Conservation (phyloP, 371 early-diverging fungal species). For the Mortierella sp. region DNA sequence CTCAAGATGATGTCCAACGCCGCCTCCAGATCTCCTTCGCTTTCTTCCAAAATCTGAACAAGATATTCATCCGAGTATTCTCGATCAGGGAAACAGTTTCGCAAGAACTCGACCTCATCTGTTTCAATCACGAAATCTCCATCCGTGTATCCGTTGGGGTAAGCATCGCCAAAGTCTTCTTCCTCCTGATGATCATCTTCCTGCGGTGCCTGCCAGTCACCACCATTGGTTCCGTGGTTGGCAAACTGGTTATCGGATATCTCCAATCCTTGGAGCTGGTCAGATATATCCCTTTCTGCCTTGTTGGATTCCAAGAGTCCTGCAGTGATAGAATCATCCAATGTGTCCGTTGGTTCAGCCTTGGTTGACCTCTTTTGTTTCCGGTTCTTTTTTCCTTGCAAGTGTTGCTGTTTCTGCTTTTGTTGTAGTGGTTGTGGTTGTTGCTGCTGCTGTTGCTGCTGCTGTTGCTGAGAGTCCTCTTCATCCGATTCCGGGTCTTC, state of each 20-base stretch:
- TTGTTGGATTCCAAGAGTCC: neutral
- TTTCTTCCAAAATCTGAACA: constrained; percentile 27
- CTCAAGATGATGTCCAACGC: constrained; percentile 48
- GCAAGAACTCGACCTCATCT: constrained; percentile 41
- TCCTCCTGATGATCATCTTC: too few species aligned
- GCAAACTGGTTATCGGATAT: neutral
- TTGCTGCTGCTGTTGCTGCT: neutral
- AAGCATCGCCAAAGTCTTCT: too few species aligned
- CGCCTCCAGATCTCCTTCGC: constrained; percentile 29
- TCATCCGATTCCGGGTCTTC: constrained; percentile 9
- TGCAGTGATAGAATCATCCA: neutral
- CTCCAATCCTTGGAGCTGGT: neutral
- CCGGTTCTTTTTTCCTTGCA: constrained; percentile 16
- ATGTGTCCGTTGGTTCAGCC: neutral
- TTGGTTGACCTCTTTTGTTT: constrained; percentile 5
- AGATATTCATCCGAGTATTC: constrained; percentile 45
- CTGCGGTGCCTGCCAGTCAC: too few species aligned
- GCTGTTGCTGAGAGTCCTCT: neutral
- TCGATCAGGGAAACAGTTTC: constrained; percentile 48
- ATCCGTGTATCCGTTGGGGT: neutral
- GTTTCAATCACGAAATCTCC: constrained; percentile 5
- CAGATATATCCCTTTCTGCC: neutral
- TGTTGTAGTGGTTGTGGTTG: neutral
- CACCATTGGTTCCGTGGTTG: neutral
- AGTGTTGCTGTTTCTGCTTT: neutral